Evolutionary conservation across 768 basidiomycete species (phyloP).

Genomic region (Coprinellus micaceus): DNA sequence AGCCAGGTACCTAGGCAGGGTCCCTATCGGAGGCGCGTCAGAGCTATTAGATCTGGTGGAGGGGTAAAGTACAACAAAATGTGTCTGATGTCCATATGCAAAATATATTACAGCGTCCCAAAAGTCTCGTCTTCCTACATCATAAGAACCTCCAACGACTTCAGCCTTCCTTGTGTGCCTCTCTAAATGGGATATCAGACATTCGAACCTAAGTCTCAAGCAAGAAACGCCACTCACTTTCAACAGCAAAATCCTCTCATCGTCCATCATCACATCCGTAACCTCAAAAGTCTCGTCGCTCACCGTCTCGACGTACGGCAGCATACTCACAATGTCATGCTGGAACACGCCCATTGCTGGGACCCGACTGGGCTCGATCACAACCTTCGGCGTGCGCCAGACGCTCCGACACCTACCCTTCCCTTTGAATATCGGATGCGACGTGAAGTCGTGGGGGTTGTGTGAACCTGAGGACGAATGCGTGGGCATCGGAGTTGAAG

Average conservation of each 20-base stretch:
- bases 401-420: conserved; percentile 24
- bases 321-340: conserved; percentile 42
- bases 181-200: conserved; percentile 26
- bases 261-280: conserved; percentile 59
- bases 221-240: conserved; percentile 32
- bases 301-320: conserved; percentile 50
- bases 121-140: conserved; percentile 28
- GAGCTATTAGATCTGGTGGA: too few relatives aligned
- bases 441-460: too few relatives aligned
- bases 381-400: conserved; percentile 34
- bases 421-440: conserved; percentile 13
- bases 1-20: conserved; percentile 11
- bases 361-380: conserved; percentile 39
- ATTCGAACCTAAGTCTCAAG: neutral
- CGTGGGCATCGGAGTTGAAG: too few relatives aligned
- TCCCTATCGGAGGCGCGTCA: too few relatives aligned
- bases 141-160: conserved; percentile 42
- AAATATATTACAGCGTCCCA: neutral
- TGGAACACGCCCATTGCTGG: conserved; percentile 43
- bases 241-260: conserved; percentile 44
- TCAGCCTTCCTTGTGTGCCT: conserved; percentile 31
- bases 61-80: too few relatives aligned
- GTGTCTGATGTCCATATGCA: neutral
- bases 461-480: too few relatives aligned
- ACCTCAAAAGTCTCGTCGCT: conserved; percentile 46